Conservation (phyloP, 1,284 basidiomycete genomes). For the Coniferiporia sulphurascens region DNA sequence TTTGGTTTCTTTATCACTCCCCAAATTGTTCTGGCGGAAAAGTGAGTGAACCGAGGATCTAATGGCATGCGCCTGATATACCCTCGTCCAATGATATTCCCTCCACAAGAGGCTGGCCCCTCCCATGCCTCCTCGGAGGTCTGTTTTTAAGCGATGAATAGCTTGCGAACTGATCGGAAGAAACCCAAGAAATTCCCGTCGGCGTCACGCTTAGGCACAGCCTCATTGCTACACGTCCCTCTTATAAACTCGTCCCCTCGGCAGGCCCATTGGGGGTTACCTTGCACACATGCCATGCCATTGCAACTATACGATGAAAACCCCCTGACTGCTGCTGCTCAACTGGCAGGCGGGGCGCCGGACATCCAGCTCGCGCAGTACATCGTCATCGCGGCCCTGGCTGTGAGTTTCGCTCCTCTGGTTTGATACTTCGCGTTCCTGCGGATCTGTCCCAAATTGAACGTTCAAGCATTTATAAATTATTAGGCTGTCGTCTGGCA, state of each 20-base stretch:
- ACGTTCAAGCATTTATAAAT: neutral
- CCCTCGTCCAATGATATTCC: too few species aligned
- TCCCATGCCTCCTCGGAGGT: too few species aligned
- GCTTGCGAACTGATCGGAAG: neutral
- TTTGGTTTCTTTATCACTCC: too few species aligned
- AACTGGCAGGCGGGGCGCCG: neutral
- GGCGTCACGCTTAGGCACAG: neutral
- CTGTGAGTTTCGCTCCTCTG: neutral
- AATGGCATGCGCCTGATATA: too few species aligned
- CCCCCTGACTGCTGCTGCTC: neutral
- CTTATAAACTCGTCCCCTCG: neutral
- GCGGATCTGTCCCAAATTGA: neutral
- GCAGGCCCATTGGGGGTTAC: neutral
- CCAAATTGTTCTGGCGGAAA: too few species aligned
- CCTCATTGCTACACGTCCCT: too few species aligned
- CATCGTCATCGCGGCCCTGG: neutral
- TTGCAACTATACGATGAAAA: neutral
- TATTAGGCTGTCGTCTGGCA: neutral
- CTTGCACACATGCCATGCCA: neutral
- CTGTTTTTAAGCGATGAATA: neutral
- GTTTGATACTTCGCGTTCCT: neutral
- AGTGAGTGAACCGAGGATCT: too few species aligned
- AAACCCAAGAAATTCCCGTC: neutral
- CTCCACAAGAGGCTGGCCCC: too few species aligned
- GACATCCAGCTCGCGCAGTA: neutral